phyloP scores from a whole-genome alignment of 1,284 basidiomycete genomes.

The Somion occarium region DNA sequence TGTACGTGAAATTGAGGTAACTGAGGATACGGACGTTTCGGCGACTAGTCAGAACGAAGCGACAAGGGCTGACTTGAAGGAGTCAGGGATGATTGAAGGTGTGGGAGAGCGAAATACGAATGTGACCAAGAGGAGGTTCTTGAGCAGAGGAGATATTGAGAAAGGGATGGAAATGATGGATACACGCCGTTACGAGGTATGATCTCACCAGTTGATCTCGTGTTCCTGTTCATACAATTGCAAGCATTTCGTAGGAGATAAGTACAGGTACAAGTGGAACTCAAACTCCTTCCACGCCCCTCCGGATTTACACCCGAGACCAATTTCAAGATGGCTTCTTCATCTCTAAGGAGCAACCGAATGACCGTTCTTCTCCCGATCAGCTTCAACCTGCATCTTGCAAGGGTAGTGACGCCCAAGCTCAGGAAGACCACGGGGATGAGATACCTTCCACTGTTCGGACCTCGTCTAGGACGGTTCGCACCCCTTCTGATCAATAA shows the following conservation, averaged over 20 bases:
- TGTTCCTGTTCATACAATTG: background rate
- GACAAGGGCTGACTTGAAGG: too few relatives aligned
- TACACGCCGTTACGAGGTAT: too few relatives aligned
- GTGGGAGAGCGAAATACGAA: too few relatives aligned
- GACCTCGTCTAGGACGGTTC: constrained; percentile 4
- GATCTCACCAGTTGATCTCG: too few relatives aligned
- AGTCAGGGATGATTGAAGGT: too few relatives aligned
- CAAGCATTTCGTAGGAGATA: background rate
- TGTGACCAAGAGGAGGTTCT: too few relatives aligned
- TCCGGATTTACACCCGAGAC: background rate
- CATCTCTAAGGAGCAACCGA: background rate
- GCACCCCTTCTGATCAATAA: constrained; percentile 9
- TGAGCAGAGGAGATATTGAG: too few relatives aligned
- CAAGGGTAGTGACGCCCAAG: background rate
- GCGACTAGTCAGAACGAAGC: background rate
- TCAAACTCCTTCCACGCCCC: background rate
- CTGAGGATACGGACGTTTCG: background rate
- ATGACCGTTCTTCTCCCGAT: background rate
- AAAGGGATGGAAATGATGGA: too few relatives aligned
- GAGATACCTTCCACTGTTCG: background rate
- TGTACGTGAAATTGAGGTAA: too few relatives aligned
- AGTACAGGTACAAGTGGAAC: background rate
- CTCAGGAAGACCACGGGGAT: background rate
- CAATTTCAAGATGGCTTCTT: background rate
- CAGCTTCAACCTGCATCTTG: background rate